phyloP scores from a whole-genome alignment of 169 alveolate genomes.

The Besnoitia besnoiti region DNA sequence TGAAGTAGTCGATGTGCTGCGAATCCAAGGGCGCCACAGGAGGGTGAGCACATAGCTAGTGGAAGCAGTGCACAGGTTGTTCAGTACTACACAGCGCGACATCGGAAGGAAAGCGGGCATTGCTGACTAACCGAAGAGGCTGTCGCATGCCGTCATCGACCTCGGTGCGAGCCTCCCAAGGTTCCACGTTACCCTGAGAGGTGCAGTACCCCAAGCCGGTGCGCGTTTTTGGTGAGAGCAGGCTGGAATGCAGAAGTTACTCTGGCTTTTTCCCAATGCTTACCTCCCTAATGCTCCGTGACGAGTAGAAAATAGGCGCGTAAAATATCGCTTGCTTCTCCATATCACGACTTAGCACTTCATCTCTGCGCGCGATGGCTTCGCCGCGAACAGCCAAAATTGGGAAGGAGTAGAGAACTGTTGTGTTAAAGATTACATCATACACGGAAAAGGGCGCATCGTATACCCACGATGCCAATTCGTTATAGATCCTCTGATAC shows the following conservation, averaged over 20 bases:
- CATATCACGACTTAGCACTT: background rate
- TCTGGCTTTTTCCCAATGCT: background rate
- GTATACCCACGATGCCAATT: background rate
- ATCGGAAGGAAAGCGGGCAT: too few species aligned
- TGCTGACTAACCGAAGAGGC: too few species aligned
- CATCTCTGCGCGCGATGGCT: conserved; percentile 1
- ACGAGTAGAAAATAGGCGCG: conserved; percentile 24
- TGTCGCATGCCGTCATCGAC: too few species aligned
- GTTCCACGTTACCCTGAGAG: too few species aligned
- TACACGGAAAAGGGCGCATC: background rate
- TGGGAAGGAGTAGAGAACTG: background rate
- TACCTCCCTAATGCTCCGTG: background rate
- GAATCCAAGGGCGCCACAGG: too few species aligned
- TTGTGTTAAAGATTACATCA: background rate
- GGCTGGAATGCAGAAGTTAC: too few species aligned
- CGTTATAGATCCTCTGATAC: background rate
- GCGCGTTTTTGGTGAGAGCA: too few species aligned
- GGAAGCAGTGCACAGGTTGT: too few species aligned
- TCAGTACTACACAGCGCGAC: too few species aligned
- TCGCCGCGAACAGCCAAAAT: background rate
- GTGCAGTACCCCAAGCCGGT: too few species aligned
- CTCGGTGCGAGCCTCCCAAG: too few species aligned
- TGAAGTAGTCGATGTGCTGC: conserved; percentile 40
- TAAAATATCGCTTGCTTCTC: conserved; percentile 25
- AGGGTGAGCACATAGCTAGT: too few species aligned